phyloP scores from a whole-genome alignment of 163 green algal genomes.

The Scenedesmus sp. region DNA sequence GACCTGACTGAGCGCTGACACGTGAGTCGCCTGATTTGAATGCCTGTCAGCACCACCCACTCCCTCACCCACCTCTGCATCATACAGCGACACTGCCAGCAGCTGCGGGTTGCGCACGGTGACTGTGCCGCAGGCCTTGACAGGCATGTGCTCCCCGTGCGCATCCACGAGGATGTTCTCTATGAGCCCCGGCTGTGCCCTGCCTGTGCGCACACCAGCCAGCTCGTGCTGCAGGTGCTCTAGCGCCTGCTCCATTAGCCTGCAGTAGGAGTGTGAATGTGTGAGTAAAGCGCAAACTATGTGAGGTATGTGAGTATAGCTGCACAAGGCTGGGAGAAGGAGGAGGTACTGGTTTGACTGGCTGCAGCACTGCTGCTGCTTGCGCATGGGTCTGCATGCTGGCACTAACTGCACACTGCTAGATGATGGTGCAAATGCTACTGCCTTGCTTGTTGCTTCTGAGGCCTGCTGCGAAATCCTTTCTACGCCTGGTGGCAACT shows the following conservation, averaged over 20 bases:
- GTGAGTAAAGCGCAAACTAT: not conserved
- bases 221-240: conserved; percentile 59
- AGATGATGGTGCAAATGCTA: not conserved
- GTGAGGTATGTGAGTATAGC: not conserved
- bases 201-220: conserved; percentile 60
- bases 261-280: not conserved
- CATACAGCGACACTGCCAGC: conserved; percentile 66
- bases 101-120: conserved; percentile 64
- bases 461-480: too few species aligned
- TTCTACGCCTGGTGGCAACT: too few species aligned
- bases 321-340: too few species aligned
- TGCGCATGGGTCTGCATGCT: not conserved
- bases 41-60: too few species aligned
- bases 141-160: conserved; percentile 56
- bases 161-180: conserved; percentile 60
- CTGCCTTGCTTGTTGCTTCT: not conserved
- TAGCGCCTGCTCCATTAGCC: conserved; percentile 55
- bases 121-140: conserved; percentile 63
- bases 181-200: conserved; percentile 68
- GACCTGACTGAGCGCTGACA: not conserved
- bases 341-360: not conserved
- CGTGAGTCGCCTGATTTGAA: not conserved
- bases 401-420: not conserved
- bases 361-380: too few species aligned
- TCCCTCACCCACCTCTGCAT: conserved; percentile 46